Percentiles rank a stretch among this genome's conserved stretches.
These are phyloP conservation scores for Polysphondylium violaceum DNA, from an alignment of 78 protist genomes.

Conservation along the genomic window DNA sequence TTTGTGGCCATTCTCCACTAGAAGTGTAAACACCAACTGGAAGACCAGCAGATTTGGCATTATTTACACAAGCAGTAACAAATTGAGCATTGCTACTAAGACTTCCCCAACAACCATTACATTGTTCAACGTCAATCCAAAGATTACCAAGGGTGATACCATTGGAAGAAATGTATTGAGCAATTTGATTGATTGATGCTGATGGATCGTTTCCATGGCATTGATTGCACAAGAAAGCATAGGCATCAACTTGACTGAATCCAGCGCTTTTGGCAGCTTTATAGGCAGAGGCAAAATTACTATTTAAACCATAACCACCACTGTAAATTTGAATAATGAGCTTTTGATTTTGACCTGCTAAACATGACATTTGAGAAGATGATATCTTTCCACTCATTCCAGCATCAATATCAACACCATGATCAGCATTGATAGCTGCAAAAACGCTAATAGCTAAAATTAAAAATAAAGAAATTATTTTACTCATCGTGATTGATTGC, in stretches of 20 bases:
- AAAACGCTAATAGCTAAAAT: no score
- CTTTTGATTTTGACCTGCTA: slow-evolving; percentile 28
- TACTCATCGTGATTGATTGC: no score
- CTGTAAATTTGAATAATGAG: slow-evolving; percentile 43
- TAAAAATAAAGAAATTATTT: no score
- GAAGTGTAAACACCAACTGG: slow-evolving; percentile 47
- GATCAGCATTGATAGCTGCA: slow-evolving; percentile 19
- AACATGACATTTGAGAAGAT: slow-evolving; percentile 8
- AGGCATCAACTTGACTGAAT: slow-evolving; percentile 30
- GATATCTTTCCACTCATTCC: not conserved
- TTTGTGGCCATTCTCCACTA: slow-evolving; percentile 57
- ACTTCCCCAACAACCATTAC: slow-evolving; percentile 48
- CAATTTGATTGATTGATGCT: slow-evolving; percentile 31
- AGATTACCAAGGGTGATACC: slow-evolving; percentile 18
- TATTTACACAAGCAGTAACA: slow-evolving; percentile 19
- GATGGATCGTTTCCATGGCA: slow-evolving; percentile 30
- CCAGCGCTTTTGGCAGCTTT: slow-evolving; percentile 45
- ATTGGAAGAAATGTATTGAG: not conserved
- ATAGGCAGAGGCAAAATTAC: not conserved
- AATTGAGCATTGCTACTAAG: slow-evolving; percentile 5
- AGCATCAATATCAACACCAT: slow-evolving; percentile 44
- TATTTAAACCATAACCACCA: slow-evolving; percentile 65
- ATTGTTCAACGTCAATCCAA: slow-evolving; percentile 64
- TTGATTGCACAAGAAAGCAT: slow-evolving; percentile 48
- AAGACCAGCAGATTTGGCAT: slow-evolving; percentile 26